Conservation (phyloP, 2,329 filamentous ascomycete species). For the Xylaria sp. region DNA sequence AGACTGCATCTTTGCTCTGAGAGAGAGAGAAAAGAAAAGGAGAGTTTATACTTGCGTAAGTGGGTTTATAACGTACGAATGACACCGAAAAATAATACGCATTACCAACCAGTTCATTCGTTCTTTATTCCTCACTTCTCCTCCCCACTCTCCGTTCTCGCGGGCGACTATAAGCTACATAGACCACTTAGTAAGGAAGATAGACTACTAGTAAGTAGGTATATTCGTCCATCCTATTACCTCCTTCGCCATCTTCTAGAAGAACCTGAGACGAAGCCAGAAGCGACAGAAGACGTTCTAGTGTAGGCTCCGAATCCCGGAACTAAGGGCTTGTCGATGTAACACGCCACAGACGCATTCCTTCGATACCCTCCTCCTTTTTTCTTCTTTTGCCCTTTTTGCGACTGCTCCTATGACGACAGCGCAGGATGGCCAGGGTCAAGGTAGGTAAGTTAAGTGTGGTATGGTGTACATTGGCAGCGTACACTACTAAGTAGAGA, state of each 20-base stretch:
- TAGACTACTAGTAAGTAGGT: not conserved
- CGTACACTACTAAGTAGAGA: no score
- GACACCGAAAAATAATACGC: not conserved
- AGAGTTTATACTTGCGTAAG: not conserved
- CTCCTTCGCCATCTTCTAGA: constrained; percentile 13
- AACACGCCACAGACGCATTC: not conserved
- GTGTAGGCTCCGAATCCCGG: not conserved
- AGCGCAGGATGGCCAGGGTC: not conserved
- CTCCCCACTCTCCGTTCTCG: not conserved
- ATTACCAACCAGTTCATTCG: not conserved
- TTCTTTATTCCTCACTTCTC: not conserved
- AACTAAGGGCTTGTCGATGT: not conserved
- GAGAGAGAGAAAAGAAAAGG: not conserved
- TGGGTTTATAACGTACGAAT: not conserved
- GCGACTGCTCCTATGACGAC: not conserved
- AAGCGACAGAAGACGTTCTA: not conserved
- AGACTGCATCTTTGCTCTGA: not conserved
- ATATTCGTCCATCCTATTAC: not conserved
- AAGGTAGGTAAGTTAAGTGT: not conserved
- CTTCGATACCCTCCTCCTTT: not conserved
- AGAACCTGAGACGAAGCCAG: constrained; percentile 22
- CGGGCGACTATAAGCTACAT: not conserved
- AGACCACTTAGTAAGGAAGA: not conserved
- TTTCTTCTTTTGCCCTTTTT: not conserved
- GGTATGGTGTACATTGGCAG: not conserved